A percentile compares a stretch with the other conserved stretches of the same genome.
phyloP scores from a whole-genome alignment of 495 filamentous ascomycete species.

The Aspergillus conjunctus region DNA sequence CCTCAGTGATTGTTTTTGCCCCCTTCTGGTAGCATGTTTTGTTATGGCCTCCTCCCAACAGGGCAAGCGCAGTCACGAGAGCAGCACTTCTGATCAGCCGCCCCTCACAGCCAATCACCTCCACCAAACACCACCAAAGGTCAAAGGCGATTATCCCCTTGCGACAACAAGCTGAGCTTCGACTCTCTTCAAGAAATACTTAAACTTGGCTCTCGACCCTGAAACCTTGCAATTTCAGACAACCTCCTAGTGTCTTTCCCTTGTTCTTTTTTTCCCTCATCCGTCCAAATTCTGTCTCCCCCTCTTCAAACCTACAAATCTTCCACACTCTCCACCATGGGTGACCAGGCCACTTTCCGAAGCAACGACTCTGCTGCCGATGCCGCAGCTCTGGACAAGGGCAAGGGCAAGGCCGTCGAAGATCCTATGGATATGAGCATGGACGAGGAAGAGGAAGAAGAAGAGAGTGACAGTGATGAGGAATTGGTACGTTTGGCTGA shows the following conservation, averaged over 20 bases:
- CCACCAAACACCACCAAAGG: slow-evolving; percentile 8
- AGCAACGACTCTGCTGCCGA: slow-evolving; percentile 40
- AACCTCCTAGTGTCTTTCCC: not conserved
- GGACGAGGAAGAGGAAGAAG: slow-evolving; percentile 65
- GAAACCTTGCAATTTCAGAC: not conserved
- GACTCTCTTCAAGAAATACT: slow-evolving; percentile 12
- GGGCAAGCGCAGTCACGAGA: slow-evolving; percentile 27
- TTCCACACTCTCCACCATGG: slow-evolving; percentile 34
- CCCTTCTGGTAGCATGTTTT: slow-evolving; percentile 16
- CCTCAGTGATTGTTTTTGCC: not conserved
- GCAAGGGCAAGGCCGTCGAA: slow-evolving; percentile 64
- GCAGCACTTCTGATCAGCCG: slow-evolving; percentile 21
- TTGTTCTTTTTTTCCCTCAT: not conserved
- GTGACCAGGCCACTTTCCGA: slow-evolving; percentile 35
- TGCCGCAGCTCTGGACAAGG: slow-evolving; percentile 45
- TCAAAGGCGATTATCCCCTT: slow-evolving; percentile 24
- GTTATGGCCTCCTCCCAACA: slow-evolving; percentile 15
- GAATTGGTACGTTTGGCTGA: slow-evolving; percentile 55
- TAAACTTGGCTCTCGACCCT: slow-evolving; percentile 4
- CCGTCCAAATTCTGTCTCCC: slow-evolving; percentile 6
- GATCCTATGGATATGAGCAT: slow-evolving; percentile 61
- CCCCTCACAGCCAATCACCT: slow-evolving; percentile 24
- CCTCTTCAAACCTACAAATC: slow-evolving; percentile 11
- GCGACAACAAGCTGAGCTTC: slow-evolving; percentile 16
- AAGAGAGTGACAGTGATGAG: slow-evolving; percentile 65